Percentiles rank a stretch among this genome's conserved stretches.
Conservation (phyloP, 768 basidiomycete genomes). For the Panaeolus cyanescens region DNA sequence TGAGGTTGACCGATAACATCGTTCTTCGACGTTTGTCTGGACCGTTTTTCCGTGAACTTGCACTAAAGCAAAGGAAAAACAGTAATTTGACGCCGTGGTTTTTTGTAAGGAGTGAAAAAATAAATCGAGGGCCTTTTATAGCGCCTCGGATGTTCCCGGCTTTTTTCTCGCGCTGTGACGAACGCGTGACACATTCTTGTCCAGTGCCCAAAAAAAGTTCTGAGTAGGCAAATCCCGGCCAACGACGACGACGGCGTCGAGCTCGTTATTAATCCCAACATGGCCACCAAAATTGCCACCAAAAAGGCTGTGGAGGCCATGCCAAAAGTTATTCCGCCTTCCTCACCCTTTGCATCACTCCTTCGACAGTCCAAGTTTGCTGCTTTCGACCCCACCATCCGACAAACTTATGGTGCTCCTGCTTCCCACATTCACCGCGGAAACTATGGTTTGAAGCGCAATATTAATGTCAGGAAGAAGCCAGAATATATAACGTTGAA, state of each 20-base stretch:
- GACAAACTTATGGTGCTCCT: conserved; percentile 75
- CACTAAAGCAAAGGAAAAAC: conserved; percentile 55
- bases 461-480: conserved; percentile 66
- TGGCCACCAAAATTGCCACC: conserved; percentile 22
- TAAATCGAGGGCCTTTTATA: conserved; percentile 29
- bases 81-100: conserved; percentile 83
- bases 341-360: conserved; percentile 75
- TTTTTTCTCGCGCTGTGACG: background rate
- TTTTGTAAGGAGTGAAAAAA: conserved; percentile 23
- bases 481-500: conserved; percentile 67
- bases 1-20: conserved; percentile 52
- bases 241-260: conserved; percentile 11
- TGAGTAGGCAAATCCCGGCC: background rate
- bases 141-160: conserved; percentile 15
- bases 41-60: conserved; percentile 64
- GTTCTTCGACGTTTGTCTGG: conserved; percentile 91
- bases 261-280: conserved; percentile 7
- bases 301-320: conserved; percentile 10
- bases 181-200: background rate
- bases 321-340: conserved; percentile 33
- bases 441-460: conserved; percentile 86
- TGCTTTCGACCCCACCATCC: conserved; percentile 72
- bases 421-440: conserved; percentile 74
- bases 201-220: conserved; percentile 2
- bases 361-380: conserved; percentile 84